Evolutionary conservation across 73 alveolate species (phyloP).

Genomic region (Blepharisma japonicum): DNA sequence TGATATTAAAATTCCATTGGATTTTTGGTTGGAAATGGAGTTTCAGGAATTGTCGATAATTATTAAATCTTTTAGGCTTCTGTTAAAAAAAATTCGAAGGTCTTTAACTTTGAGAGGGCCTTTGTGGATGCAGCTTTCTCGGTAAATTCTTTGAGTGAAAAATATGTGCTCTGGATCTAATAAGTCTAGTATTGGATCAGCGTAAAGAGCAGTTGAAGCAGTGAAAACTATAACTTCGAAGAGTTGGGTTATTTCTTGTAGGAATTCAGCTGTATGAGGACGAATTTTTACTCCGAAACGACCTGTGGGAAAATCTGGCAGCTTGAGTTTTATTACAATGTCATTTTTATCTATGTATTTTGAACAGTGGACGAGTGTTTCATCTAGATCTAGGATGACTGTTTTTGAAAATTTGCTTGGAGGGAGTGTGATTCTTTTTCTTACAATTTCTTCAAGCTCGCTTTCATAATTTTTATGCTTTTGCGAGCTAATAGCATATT

Average conservation of each 20-base stretch:
- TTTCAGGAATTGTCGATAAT: constrained; percentile 52
- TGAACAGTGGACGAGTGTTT: too few species aligned
- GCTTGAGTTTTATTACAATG: too few species aligned
- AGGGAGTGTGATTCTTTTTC: too few species aligned
- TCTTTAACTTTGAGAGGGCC: constrained; percentile 43
- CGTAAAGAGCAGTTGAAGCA: constrained; percentile 72
- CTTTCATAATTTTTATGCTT: too few species aligned
- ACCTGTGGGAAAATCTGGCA: too few species aligned
- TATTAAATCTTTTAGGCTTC: constrained; percentile 48
- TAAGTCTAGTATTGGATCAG: constrained; percentile 75
- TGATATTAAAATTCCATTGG: constrained; percentile 67
- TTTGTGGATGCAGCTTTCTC: constrained; percentile 64
- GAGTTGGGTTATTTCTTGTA: constrained; percentile 60
- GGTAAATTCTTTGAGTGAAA: constrained; percentile 65
- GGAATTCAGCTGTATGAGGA: constrained; percentile 61
- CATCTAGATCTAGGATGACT: too few species aligned
- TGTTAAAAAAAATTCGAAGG: constrained; percentile 42
- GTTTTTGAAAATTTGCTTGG: too few species aligned
- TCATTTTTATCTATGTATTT: too few species aligned
- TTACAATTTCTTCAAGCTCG: too few species aligned
- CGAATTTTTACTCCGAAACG: constrained; percentile 61
- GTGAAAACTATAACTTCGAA: constrained; percentile 70
- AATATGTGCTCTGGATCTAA: constrained; percentile 67
- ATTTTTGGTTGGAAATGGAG: constrained; percentile 61
- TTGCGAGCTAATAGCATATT: too few species aligned